Base-by-base conservation (phyloP, 345 rosid species). In the Melastoma malabathricum region DNA sequence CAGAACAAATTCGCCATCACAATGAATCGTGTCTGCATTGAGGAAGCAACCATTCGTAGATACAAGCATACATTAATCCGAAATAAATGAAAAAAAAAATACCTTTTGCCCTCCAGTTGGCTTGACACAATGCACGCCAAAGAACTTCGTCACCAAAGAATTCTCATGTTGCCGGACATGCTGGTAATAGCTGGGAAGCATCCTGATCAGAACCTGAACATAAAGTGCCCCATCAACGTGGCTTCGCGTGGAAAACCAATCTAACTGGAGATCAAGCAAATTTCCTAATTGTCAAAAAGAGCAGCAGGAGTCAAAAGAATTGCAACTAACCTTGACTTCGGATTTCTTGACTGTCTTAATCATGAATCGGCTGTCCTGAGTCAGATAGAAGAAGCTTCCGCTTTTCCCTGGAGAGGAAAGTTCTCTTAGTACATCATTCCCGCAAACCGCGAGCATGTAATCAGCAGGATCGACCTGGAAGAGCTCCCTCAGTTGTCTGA, bases 361-460 rank as follows among this genome's bases (percentile, higher is more conserved):
- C 97, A 92, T 87, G 62, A 92, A 84, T 64, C 97, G 80, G 57
- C 84, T 96, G 57, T 92, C 98, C 71, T 92, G 98, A 13, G 98
- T 92, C 25, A 92, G 78, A 59, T 92, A 92, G 61, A 92, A 92
- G 77, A 87, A 87, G 70, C 98, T 87, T 53, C 98, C 98, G 64
- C 98, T 92, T 71, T 92, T 92, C 59, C 98, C 98, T 0, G 98
- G 98, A 18, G 98, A 92, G 65, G 98, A 92, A 20, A 92, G 83
- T 68, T 92, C 96, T 44, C 98, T 72, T 14, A 92, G 93, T 10
- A 95, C 88, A 60, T 87, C 98, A 47, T 84, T 73, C 7, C 98
- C 98, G 16, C 98, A 92, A 18, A 92, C 79, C 48, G 96, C 98
- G 47, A 92, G 55, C 98, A 92, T 92, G 72, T 92, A 92, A 64